A percentile compares a stretch with the other conserved stretches of the same genome.
phyloP scores from a whole-genome alignment of 73 alveolate genomes.

The Halteria grandinella region DNA sequence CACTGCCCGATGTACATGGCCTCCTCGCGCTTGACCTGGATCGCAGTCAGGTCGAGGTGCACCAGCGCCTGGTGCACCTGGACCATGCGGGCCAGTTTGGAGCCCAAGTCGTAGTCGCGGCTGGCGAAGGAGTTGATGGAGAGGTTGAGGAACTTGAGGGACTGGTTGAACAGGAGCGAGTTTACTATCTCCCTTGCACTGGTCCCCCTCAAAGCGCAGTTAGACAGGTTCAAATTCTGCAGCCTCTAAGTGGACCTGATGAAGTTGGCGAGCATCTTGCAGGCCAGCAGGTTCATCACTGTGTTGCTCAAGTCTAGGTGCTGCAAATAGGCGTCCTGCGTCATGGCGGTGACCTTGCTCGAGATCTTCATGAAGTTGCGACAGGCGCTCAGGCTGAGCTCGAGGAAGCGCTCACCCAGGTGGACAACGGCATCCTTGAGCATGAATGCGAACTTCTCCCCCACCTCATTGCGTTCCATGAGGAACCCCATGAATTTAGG shows the following conservation, averaged over 20 bases:
- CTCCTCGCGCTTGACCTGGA: slow-evolving; percentile 54
- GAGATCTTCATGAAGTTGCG: slow-evolving; percentile 29
- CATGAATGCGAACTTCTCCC: background rate
- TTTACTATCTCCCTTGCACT: slow-evolving; percentile 15
- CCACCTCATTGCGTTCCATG: slow-evolving; percentile 48
- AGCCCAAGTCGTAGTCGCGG: slow-evolving; percentile 38
- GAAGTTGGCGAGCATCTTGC: slow-evolving; percentile 11
- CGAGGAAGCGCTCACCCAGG: too few species aligned
- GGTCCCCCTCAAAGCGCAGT: slow-evolving; percentile 55
- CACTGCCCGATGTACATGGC: slow-evolving; percentile 57
- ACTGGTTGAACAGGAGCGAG: slow-evolving; percentile 28
- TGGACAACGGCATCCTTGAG: slow-evolving; percentile 10
- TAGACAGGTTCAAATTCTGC: slow-evolving; percentile 18
- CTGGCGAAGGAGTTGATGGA: slow-evolving; percentile 49
- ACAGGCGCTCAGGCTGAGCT: slow-evolving; percentile 19
- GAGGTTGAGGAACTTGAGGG: slow-evolving; percentile 37
- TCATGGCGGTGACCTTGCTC: slow-evolving; percentile 25
- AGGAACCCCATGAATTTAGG: slow-evolving; percentile 26
- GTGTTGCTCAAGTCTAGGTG: slow-evolving; percentile 26
- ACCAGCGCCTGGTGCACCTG: slow-evolving; percentile 19
- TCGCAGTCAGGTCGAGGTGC: slow-evolving; percentile 48
- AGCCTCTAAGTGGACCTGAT: slow-evolving; percentile 25
- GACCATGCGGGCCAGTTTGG: slow-evolving; percentile 42
- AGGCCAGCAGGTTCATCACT: slow-evolving; percentile 16
- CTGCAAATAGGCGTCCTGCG: slow-evolving; percentile 7